A percentile compares a stretch with the other conserved stretches of the same genome.
phyloP scores from a whole-genome alignment of 2,329 filamentous ascomycete genomes.

The Calonectria hongkongensis region DNA sequence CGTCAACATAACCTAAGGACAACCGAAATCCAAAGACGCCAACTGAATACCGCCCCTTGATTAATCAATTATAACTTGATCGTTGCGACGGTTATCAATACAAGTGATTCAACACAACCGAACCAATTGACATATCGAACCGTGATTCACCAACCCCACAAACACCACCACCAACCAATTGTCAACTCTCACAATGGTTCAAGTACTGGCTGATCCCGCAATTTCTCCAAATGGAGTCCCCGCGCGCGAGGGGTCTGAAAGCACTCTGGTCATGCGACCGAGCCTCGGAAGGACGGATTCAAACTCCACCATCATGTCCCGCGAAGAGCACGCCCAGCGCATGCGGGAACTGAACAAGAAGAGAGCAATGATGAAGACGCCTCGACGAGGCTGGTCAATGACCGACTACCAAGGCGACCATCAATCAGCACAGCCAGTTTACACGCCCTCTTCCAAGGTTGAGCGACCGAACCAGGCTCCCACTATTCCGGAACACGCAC shows the following conservation, averaged over 20 bases:
- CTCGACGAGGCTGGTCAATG: slow-evolving; percentile 68
- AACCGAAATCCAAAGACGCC: slow-evolving; percentile 16
- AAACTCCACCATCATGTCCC: slow-evolving; percentile 56
- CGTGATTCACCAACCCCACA: slow-evolving; percentile 33
- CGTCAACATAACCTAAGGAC: slow-evolving; percentile 50
- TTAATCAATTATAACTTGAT: slow-evolving; percentile 11
- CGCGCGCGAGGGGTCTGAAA: slow-evolving; percentile 51
- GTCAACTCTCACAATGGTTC: slow-evolving; percentile 56
- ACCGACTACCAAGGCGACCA: slow-evolving; percentile 64
- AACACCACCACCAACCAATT: slow-evolving; percentile 18
- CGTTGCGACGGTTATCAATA: slow-evolving; percentile 36
- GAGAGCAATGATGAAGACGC: slow-evolving; percentile 61
- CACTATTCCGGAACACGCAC: slow-evolving; percentile 60
- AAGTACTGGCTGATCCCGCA: slow-evolving; percentile 56
- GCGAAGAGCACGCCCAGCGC: slow-evolving; percentile 65
- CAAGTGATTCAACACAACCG: slow-evolving; percentile 13
- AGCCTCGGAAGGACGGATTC: slow-evolving; percentile 51
- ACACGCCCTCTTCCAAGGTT: slow-evolving; percentile 50
- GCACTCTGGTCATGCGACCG: slow-evolving; percentile 48
- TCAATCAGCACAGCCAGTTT: slow-evolving; percentile 47
- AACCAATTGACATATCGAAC: slow-evolving; percentile 17
- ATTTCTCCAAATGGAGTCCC: slow-evolving; percentile 53
- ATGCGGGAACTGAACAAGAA: slow-evolving; percentile 62
- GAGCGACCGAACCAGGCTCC: slow-evolving; percentile 50
- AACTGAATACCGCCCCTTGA: slow-evolving; percentile 33